Percentiles rank a stretch among this genome's conserved stretches.
Evolutionary conservation across 2,329 filamentous ascomycete genomes (phyloP).

Genomic region (Sporothrix brunneoviolacea): DNA sequence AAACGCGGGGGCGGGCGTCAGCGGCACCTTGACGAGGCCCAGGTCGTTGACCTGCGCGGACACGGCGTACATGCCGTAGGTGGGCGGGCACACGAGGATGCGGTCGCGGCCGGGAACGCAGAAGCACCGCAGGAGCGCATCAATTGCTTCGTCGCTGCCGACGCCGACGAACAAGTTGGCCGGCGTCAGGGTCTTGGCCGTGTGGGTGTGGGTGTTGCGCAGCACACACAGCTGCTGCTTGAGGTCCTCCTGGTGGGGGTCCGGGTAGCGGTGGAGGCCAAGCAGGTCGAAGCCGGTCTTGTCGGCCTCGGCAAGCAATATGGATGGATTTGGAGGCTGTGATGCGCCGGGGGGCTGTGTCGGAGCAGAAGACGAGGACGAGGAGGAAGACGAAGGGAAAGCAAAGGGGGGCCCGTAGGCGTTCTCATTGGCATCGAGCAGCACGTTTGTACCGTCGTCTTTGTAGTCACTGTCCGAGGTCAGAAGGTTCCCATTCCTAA

Average conservation of each 20-base stretch:
- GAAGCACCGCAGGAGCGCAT: constrained; percentile 88
- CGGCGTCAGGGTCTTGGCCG: constrained; percentile 62
- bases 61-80: constrained; percentile 97
- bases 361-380: too few relatives aligned
- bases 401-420: constrained; percentile 79
- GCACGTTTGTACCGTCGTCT: constrained; percentile 90
- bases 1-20: constrained; percentile 67
- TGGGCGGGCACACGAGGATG: constrained; percentile 91
- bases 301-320: constrained; percentile 73
- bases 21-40: constrained; percentile 74
- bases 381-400: constrained; percentile 60
- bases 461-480: constrained; percentile 76
- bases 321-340: constrained; percentile 73
- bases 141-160: constrained; percentile 94
- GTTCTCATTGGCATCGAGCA: constrained; percentile 97
- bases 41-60: constrained; percentile 94
- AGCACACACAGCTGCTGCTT: constrained; percentile 83
- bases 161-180: constrained; percentile 91
- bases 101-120: constrained; percentile 81
- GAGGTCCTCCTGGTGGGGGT: constrained; percentile 83
- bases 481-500: too few relatives aligned
- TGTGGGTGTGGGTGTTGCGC: constrained; percentile 80
- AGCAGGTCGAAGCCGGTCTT: constrained; percentile 60
- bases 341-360: too few relatives aligned
- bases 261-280: constrained; percentile 87